A percentile compares a stretch with the other conserved stretches of the same genome.
These are phyloP conservation scores for Saccharomycopsis javanensis DNA, from an alignment of 805 yeast genomes.

Conservation along the genomic window DNA sequence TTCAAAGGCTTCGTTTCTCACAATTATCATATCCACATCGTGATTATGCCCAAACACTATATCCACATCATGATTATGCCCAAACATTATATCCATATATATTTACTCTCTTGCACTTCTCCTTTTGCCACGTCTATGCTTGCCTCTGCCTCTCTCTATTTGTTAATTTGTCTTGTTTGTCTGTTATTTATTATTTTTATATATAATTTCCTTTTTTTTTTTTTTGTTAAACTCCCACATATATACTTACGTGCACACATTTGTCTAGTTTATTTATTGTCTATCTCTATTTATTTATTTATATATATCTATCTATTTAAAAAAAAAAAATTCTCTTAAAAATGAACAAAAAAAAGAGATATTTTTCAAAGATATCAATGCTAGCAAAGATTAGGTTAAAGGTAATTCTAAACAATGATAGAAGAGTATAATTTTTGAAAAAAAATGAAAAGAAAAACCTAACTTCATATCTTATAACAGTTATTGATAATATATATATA, in stretches of 20 bases:
- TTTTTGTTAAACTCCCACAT: not conserved
- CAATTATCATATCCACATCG: not conserved
- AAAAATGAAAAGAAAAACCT: too few species aligned
- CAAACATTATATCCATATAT: not conserved
- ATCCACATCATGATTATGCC: not conserved
- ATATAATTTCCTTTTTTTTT: too few species aligned
- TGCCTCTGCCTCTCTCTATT: not conserved
- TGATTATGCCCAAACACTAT: too few species aligned
- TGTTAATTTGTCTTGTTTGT: not conserved
- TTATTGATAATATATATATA: too few species aligned
- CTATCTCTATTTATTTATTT: not conserved
- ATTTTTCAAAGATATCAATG: too few species aligned
- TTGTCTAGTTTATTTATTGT: constrained; percentile 2
- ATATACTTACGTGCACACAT: not conserved
- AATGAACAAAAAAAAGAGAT: not conserved
- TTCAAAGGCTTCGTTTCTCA: not conserved
- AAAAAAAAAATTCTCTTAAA: not conserved
- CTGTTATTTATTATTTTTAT: not conserved
- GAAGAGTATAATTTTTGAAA: too few species aligned
- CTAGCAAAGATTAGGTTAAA: too few species aligned
- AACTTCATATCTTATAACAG: too few species aligned
- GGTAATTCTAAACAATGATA: too few species aligned
- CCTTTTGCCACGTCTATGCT: not conserved
- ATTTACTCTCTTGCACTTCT: constrained; percentile 1
- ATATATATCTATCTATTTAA: not conserved